phyloP scores from a whole-genome alignment of 768 basidiomycete genomes.

The Gelatoporia subvermispora region DNA sequence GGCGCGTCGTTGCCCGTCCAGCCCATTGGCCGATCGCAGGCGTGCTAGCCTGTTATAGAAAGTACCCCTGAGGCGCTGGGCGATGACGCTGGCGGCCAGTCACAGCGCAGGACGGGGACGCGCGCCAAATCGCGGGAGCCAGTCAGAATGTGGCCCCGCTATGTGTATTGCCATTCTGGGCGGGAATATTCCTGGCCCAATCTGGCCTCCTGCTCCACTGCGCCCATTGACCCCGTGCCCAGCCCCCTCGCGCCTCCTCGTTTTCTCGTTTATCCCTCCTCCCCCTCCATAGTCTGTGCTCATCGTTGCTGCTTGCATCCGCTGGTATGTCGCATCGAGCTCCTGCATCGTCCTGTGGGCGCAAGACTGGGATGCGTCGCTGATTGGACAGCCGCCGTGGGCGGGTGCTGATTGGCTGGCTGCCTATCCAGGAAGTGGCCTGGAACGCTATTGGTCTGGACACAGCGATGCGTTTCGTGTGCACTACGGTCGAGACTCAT shows the following conservation, averaged over 20 bases:
- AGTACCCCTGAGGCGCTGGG: constrained; percentile 8
- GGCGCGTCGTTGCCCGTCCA: constrained; percentile 6
- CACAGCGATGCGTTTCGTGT: constrained; percentile 6
- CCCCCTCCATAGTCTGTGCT: not conserved
- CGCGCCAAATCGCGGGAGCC: not conserved
- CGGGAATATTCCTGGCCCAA: not conserved
- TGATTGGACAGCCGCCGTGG: constrained; percentile 15
- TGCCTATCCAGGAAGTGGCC: constrained; percentile 6
- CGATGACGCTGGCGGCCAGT: constrained; percentile 1
- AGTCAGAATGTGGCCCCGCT: too few relatives aligned
- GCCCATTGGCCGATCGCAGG: not conserved
- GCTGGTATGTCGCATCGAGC: not conserved
- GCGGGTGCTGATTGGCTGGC: constrained; percentile 19
- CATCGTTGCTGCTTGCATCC: not conserved
- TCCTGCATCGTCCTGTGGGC: not conserved
- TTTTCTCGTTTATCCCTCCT: not conserved
- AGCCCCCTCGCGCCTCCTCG: not conserved
- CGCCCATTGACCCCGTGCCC: not conserved
- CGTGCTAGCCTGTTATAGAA: too few relatives aligned
- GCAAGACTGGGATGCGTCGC: constrained; percentile 3
- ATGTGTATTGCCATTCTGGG: too few relatives aligned
- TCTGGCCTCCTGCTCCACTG: not conserved
- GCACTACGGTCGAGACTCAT: constrained; percentile 20
- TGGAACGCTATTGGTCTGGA: constrained; percentile 23
- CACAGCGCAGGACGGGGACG: constrained; percentile 3